These are phyloP conservation scores for Sordaria brevicollis DNA, from an alignment of 495 filamentous ascomycete genomes.

Conservation along the genomic window DNA sequence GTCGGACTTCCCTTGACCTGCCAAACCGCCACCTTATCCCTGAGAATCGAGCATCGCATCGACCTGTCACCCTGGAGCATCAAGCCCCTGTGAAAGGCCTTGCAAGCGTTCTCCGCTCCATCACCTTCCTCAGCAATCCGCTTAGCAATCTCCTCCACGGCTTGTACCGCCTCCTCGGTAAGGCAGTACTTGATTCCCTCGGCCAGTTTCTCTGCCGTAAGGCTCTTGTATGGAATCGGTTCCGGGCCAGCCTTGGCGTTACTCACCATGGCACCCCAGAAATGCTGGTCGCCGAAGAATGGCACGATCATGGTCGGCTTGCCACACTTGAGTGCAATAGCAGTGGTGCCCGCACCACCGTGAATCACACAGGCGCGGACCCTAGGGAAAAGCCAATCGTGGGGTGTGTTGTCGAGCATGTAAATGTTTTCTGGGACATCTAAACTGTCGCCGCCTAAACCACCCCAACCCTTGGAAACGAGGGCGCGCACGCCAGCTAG, in stretches of 20 bases:
- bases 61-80: constrained; percentile 42
- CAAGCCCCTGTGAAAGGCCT: constrained; percentile 57
- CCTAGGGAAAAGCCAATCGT: constrained; percentile 58
- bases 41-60: constrained; percentile 60
- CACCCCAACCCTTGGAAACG: constrained; percentile 59
- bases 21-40: constrained; percentile 60
- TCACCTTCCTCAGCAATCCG: constrained; percentile 59
- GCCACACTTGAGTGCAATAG: constrained; percentile 52
- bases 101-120: constrained; percentile 62
- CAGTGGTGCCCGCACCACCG: constrained; percentile 58
- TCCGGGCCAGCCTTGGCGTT: constrained; percentile 54
- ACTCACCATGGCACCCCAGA: constrained; percentile 71
- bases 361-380: constrained; percentile 53
- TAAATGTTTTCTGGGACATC: constrained; percentile 48
- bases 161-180: constrained; percentile 42
- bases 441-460: constrained; percentile 41
- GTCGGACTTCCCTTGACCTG: constrained; percentile 38
- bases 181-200: constrained; percentile 62
- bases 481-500: constrained; percentile 50
- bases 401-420: constrained; percentile 56
- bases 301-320: constrained; percentile 58
- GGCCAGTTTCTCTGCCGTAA: constrained; percentile 50
- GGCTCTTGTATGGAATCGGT: constrained; percentile 61
- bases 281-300: constrained; percentile 67
- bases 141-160: constrained; percentile 48